Evolutionary conservation across 116 monocot species (phyloP).

Genomic region (Cymodocea nodosa): DNA sequence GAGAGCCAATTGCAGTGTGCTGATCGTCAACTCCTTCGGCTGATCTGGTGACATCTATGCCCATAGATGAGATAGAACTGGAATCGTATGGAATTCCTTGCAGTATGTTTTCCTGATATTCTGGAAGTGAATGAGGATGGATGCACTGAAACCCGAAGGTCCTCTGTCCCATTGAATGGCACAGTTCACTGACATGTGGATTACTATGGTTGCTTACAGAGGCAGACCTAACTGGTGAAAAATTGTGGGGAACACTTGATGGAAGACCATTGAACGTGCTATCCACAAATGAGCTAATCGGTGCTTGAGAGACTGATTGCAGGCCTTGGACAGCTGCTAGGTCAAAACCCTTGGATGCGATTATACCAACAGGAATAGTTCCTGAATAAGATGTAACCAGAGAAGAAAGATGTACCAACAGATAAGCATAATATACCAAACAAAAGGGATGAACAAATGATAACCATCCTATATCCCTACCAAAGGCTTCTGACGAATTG

Average conservation of each 20-base stretch:
- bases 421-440: neutral
- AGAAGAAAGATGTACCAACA: neutral
- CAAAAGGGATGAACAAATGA: neutral
- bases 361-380: conserved; percentile 17
- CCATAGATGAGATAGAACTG: conserved; percentile 27
- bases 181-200: conserved; percentile 29
- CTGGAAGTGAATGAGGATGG: conserved; percentile 66
- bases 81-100: conserved; percentile 40
- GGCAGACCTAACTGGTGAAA: conserved; percentile 38
- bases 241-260: conserved; percentile 33
- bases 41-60: conserved; percentile 27
- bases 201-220: conserved; percentile 34
- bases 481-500: conserved; percentile 32
- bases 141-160: conserved; percentile 43
- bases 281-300: conserved; percentile 34
- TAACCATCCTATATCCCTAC: conserved; percentile 23
- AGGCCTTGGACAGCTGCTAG: conserved; percentile 28
- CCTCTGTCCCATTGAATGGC: conserved; percentile 38
- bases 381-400: conserved; percentile 21
- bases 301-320: conserved; percentile 28
- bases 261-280: conserved; percentile 33
- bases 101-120: conserved; percentile 32
- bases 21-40: conserved; percentile 28
- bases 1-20: conserved; percentile 25
- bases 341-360: conserved; percentile 28